phyloP scores from a whole-genome alignment of 75 land plant species.

The Pinus albicaulis region DNA sequence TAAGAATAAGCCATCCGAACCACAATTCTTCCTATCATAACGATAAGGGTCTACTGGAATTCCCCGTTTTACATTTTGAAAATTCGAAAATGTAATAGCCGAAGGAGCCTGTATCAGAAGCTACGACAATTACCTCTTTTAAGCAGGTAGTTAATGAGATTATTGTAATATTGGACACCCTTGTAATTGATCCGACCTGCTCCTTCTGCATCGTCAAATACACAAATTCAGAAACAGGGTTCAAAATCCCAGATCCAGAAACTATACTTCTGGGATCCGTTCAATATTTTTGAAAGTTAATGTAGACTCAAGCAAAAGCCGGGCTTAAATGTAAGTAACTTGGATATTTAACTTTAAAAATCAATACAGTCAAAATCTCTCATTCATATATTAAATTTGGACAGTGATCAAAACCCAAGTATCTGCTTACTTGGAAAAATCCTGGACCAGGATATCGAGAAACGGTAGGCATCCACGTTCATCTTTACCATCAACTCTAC shows the following conservation, averaged over 20 bases:
- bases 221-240: background rate
- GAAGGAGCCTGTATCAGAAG: too few relatives aligned
- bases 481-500: constrained; percentile 28
- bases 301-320: too few relatives aligned
- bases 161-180: constrained; percentile 42
- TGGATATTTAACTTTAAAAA: background rate
- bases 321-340: background rate
- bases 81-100: too few relatives aligned
- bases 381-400: background rate
- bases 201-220: constrained; percentile 25
- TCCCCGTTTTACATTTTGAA: too few relatives aligned
- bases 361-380: background rate
- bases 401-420: background rate
- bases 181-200: constrained; percentile 21
- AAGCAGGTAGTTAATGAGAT: constrained; percentile 29
- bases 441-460: constrained; percentile 48
- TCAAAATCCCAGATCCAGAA: background rate
- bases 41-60: too few relatives aligned
- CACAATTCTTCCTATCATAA: too few relatives aligned
- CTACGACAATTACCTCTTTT: constrained; percentile 9
- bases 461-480: constrained; percentile 41
- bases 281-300: background rate
- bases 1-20: too few relatives aligned
- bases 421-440: constrained; percentile 30
- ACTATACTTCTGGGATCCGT: background rate